A percentile compares a stretch with the other conserved stretches of the same genome.
phyloP scores from a whole-genome alignment of 2,329 filamentous ascomycete genomes.

The Bimuria novae-zelandiae region DNA sequence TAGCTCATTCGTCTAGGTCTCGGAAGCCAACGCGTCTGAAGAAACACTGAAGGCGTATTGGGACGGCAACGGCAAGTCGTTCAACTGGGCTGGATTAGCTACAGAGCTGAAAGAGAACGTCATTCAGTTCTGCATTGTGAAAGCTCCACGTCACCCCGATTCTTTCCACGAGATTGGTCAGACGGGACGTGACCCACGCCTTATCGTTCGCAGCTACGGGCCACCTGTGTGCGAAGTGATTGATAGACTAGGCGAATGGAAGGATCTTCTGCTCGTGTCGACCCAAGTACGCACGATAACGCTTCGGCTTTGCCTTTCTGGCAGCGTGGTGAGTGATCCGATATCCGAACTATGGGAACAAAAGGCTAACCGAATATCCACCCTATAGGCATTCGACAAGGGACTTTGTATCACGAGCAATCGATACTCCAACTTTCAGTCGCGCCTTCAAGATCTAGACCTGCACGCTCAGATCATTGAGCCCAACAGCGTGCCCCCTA shows the following conservation, averaged over 20 bases:
- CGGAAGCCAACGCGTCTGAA: neutral
- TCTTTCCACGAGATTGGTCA: neutral
- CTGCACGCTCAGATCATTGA: constrained; percentile 21
- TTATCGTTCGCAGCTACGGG: neutral
- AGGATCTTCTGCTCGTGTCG: constrained; percentile 23
- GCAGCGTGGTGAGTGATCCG: constrained; percentile 13
- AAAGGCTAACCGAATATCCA: neutral
- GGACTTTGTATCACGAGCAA: constrained; percentile 20
- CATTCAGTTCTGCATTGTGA: constrained; percentile 25
- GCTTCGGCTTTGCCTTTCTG: constrained; percentile 26
- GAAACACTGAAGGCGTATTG: constrained; percentile 13
- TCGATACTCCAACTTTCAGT: constrained; percentile 1
- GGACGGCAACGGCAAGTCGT: constrained; percentile 26
- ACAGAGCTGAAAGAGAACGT: constrained; percentile 35
- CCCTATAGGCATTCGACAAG: constrained; percentile 17
- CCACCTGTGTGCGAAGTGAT: constrained; percentile 21
- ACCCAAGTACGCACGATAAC: constrained; percentile 29
- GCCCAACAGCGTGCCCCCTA: constrained; percentile 10
- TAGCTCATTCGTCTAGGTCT: neutral
- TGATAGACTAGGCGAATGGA: constrained; percentile 22
- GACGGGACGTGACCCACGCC: neutral
- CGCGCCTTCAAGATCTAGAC: constrained; percentile 17
- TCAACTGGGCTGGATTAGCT: constrained; percentile 31
- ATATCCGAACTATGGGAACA: constrained; percentile 22
- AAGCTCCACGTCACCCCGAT: neutral